Evolutionary conservation across 163 green algal species (phyloP).

Genomic region (Chlamydomonas reinhardtii): DNA sequence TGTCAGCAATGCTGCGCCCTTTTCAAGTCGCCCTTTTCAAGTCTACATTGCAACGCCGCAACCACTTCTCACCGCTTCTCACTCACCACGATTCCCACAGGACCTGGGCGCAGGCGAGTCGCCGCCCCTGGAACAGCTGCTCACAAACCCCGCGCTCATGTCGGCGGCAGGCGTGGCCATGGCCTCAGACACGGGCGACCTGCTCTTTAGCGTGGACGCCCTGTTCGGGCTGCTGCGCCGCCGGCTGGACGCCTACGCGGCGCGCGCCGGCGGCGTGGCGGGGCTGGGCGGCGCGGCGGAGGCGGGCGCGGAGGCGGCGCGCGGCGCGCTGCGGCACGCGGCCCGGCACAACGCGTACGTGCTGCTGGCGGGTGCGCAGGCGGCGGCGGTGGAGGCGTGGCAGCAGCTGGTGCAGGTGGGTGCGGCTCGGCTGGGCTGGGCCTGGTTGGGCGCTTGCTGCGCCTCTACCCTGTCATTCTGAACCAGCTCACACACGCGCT

Average conservation of each 20-base stretch:
- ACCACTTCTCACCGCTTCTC: too few species aligned
- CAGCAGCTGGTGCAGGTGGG: constrained; percentile 46
- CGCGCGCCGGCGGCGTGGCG: constrained; percentile 32
- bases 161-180: constrained; percentile 29
- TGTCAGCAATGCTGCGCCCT: too few species aligned
- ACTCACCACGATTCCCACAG: too few species aligned
- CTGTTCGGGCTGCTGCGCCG: constrained; percentile 41
- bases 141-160: constrained; percentile 27
- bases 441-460: too few species aligned
- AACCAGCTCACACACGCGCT: too few species aligned
- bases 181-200: constrained; percentile 59
- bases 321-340: constrained; percentile 70
- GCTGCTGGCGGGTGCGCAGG: constrained; percentile 55
- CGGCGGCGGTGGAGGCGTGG: constrained; percentile 52
- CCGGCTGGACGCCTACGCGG: constrained; percentile 62
- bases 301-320: constrained; percentile 19
- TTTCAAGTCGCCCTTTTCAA: too few species aligned
- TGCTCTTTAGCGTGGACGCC: constrained; percentile 37
- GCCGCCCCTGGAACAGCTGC: constrained; percentile 29
- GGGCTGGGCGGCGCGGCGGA: neutral
- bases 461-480: too few species aligned
- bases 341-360: constrained; percentile 75
- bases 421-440: too few species aligned
- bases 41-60: too few species aligned
- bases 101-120: constrained; percentile 8